These are phyloP conservation scores for Vitis riparia DNA, from an alignment of 164 flowering plant genomes.

Conservation along the genomic window DNA sequence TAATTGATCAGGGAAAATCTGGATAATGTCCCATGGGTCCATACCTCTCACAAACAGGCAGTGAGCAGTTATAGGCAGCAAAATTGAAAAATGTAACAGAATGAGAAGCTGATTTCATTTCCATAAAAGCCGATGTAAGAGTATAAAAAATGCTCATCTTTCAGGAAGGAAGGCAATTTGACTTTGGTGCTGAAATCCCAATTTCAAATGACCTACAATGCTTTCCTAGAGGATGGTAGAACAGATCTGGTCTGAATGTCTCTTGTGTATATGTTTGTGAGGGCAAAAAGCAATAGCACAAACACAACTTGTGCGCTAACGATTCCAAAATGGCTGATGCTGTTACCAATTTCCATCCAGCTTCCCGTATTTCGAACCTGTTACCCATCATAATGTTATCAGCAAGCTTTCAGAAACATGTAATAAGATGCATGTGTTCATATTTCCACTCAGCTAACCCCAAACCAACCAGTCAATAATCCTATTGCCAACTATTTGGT, in stretches of 20 bases:
- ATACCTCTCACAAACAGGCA: too few species aligned
- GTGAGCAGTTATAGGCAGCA: too few species aligned
- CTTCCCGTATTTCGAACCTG: slow-evolving; percentile 94
- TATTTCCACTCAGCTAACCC: too few species aligned
- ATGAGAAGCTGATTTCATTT: background rate
- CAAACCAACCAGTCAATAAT: too few species aligned
- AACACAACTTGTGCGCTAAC: slow-evolving; percentile 97
- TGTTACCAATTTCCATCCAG: slow-evolving; percentile 99
- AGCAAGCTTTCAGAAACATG: background rate
- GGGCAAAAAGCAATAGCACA: slow-evolving; percentile 85
- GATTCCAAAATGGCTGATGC: slow-evolving; percentile 97
- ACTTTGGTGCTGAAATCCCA: background rate
- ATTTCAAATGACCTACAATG: slow-evolving; percentile 26
- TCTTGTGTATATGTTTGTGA: slow-evolving; percentile 83
- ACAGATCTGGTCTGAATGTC: slow-evolving; percentile 53
- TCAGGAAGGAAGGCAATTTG: background rate
- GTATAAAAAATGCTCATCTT: background rate
- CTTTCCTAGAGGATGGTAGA: slow-evolving; percentile 44
- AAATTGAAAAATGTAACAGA: background rate
- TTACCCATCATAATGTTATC: slow-evolving; percentile 7
- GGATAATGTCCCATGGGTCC: too few species aligned
- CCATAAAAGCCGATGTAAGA: background rate
- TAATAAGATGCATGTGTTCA: too few species aligned
- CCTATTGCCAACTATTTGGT: too few species aligned
- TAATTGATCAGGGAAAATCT: too few species aligned